Percentiles rank a stretch among this genome's conserved stretches.
These are phyloP conservation scores for Nicotiana obtusifolia DNA, from an alignment of 257 asterid species.

Conservation along the genomic window DNA sequence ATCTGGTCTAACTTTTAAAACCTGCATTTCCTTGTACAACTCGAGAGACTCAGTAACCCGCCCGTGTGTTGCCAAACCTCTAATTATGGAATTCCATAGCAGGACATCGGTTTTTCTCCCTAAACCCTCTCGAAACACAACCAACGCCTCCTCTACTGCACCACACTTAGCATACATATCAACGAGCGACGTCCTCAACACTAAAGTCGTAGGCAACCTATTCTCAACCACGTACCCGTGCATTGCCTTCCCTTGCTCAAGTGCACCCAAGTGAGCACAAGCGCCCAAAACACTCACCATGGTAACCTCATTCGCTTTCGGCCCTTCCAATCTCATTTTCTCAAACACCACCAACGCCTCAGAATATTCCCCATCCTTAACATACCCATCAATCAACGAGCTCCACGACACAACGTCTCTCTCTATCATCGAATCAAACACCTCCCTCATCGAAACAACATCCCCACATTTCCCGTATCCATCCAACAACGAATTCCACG, in stretches of 20 bases:
- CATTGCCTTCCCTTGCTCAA: constrained; percentile 59
- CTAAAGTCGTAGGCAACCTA: constrained; percentile 39
- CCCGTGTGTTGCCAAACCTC: constrained; percentile 85
- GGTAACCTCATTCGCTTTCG: constrained; percentile 57
- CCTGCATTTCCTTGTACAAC: constrained; percentile 37
- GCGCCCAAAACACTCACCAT: constrained; percentile 70
- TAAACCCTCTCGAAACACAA: constrained; percentile 39
- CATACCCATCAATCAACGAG: constrained; percentile 70
- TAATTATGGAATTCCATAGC: constrained; percentile 69
- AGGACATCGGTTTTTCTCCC: constrained; percentile 40
- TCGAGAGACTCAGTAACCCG: constrained; percentile 34
- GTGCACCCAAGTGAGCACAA: constrained; percentile 73
- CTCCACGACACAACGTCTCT: constrained; percentile 87
- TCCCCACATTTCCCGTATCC: constrained; percentile 72
- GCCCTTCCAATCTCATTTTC: constrained; percentile 38
- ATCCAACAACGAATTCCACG: constrained; percentile 75
- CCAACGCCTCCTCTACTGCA: constrained; percentile 51
- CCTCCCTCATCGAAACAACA: constrained; percentile 36
- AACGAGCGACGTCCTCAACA: constrained; percentile 52
- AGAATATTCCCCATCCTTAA: constrained; percentile 40
- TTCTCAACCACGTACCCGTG: constrained; percentile 42
- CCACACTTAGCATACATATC: constrained; percentile 90
- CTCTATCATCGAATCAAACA: constrained; percentile 59
- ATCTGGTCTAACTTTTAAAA: constrained; percentile 30
- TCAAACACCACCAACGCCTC: constrained; percentile 48